These are phyloP conservation scores for Ramaria rubella DNA, from an alignment of 768 basidiomycete species.

Conservation along the genomic window DNA sequence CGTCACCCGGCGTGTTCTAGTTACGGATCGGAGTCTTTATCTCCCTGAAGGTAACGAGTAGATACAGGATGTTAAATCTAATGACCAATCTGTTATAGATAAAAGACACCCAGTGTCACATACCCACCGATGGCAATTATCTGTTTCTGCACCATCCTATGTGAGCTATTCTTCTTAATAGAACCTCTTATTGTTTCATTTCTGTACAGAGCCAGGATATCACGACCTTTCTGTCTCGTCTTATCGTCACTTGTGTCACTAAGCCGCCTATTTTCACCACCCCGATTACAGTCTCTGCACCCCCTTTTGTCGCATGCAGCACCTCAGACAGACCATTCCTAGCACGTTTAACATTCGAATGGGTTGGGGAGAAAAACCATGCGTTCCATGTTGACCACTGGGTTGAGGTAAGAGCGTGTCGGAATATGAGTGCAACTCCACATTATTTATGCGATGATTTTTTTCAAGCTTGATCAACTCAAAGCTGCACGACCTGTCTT, in stretches of 20 bases:
- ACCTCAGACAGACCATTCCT: conserved; percentile 41
- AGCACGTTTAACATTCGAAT: conserved; percentile 34
- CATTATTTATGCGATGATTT: background rate
- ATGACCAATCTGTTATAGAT: conserved; percentile 23
- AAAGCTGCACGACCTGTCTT: conserved; percentile 29
- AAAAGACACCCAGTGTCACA: conserved; percentile 24
- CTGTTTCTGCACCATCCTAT: conserved; percentile 40
- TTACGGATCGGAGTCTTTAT: conserved; percentile 39
- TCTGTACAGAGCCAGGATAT: conserved; percentile 30
- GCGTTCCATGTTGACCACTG: conserved; percentile 43
- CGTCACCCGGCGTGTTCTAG: conserved; percentile 23
- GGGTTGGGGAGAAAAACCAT: conserved; percentile 37
- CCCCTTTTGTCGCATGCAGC: conserved; percentile 36
- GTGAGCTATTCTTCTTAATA: conserved; percentile 25
- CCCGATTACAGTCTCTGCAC: conserved; percentile 28
- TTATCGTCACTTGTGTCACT: conserved; percentile 32
- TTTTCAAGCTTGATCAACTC: conserved; percentile 11
- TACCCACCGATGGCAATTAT: conserved; percentile 45
- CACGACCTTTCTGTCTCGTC: conserved; percentile 25
- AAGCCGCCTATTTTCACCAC: conserved; percentile 31
- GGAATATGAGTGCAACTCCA: background rate
- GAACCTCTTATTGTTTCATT: background rate
- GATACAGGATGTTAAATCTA: background rate
- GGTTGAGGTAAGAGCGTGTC: conserved; percentile 37
- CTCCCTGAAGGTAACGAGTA: conserved; percentile 31